Conservation (phyloP, 805 yeast species). For the Ogataea dorogensis region DNA sequence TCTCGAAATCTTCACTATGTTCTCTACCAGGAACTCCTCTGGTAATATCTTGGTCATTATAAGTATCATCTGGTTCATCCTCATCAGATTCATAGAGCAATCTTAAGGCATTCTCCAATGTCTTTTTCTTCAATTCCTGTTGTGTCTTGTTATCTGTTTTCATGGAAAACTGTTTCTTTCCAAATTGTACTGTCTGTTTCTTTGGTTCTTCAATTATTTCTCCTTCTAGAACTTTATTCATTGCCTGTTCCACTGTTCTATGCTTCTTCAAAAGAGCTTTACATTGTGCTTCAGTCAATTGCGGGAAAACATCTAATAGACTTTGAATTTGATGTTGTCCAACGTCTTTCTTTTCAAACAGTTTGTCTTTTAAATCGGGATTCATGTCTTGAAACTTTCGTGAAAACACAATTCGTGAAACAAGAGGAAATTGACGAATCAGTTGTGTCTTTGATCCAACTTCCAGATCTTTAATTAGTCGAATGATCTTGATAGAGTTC, state of each 20-base stretch:
- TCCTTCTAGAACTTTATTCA: constrained; percentile 60
- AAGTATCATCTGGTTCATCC: constrained; percentile 83
- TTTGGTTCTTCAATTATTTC: constrained; percentile 43
- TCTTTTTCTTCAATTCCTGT: constrained; percentile 55
- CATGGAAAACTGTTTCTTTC: constrained; percentile 32
- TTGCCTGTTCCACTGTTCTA: constrained; percentile 55
- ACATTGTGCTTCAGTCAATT: constrained; percentile 47
- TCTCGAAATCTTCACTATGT: constrained; percentile 35
- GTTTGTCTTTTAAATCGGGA: constrained; percentile 52
- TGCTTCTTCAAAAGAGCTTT: constrained; percentile 47
- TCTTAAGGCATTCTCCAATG: constrained; percentile 54
- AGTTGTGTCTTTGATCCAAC: constrained; percentile 43
- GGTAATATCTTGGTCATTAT: constrained; percentile 53
- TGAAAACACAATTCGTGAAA: constrained; percentile 53
- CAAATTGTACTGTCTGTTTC: constrained; percentile 30
- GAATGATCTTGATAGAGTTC: constrained; percentile 41
- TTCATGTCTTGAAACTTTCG: constrained; percentile 42
- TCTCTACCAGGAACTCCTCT: constrained; percentile 13
- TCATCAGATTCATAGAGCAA: constrained; percentile 73
- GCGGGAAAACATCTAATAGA: constrained; percentile 66
- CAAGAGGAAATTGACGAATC: constrained; percentile 47
- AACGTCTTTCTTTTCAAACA: constrained; percentile 36
- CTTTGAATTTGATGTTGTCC: constrained; percentile 40
- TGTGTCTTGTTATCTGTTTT: constrained; percentile 16
- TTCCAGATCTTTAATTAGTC: constrained; percentile 43